phyloP scores from a whole-genome alignment of 352 stramenopile genomes.

The Phytophthora megakarya region DNA sequence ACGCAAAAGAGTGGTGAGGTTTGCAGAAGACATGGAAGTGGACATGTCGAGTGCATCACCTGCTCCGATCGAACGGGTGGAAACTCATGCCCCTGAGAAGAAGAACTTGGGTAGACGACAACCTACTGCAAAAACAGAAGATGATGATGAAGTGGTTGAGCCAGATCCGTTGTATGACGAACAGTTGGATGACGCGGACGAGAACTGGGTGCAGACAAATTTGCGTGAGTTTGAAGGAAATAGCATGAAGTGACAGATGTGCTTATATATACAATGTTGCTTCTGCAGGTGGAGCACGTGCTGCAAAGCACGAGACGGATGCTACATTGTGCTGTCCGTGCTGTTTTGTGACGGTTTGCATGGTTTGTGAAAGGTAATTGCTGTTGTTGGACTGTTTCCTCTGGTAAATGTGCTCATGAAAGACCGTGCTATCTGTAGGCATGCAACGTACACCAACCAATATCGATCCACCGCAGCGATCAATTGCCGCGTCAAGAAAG shows the following conservation, averaged over 20 bases:
- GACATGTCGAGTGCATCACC: slow-evolving; percentile 18
- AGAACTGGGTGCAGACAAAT: slow-evolving; percentile 74
- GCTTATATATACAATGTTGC: slow-evolving; percentile 13
- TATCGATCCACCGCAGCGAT: slow-evolving; percentile 64
- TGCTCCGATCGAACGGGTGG: slow-evolving; percentile 19
- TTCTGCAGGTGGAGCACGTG: slow-evolving; percentile 18
- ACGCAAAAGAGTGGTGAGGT: slow-evolving; percentile 11
- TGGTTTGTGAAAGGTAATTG: slow-evolving; percentile 65
- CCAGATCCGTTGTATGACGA: slow-evolving; percentile 72
- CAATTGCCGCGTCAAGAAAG: slow-evolving; percentile 77
- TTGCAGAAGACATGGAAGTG: slow-evolving; percentile 29
- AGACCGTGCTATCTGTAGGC: slow-evolving; percentile 25
- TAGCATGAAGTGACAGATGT: background rate
- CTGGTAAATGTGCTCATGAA: background rate
- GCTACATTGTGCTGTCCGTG: slow-evolving; percentile 76
- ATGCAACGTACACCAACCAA: slow-evolving; percentile 72
- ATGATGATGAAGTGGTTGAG: slow-evolving; percentile 28
- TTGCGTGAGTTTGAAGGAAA: slow-evolving; percentile 41
- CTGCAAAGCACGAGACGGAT: slow-evolving; percentile 38
- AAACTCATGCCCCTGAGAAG: slow-evolving; percentile 46
- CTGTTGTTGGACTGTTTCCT: background rate
- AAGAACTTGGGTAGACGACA: slow-evolving; percentile 21
- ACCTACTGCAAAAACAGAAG: slow-evolving; percentile 1
- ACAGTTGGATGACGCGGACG: slow-evolving; percentile 60
- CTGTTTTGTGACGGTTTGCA: slow-evolving; percentile 82